Conservation (phyloP, 2,329 filamentous ascomycete genomes). For the Ophiostoma sp. region DNA sequence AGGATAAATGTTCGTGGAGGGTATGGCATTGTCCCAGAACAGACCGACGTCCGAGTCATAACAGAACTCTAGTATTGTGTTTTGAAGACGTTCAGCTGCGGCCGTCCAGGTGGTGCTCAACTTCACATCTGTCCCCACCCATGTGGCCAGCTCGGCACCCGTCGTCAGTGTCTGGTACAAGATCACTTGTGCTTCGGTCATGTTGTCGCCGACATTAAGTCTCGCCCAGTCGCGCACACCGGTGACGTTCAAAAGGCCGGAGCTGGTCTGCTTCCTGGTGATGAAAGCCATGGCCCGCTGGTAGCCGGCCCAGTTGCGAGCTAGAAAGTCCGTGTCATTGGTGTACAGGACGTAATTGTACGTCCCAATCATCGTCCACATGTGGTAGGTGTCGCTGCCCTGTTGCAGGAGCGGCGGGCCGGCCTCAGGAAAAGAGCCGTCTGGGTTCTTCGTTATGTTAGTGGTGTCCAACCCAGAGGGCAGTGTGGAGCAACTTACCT, state of each 20-base stretch:
- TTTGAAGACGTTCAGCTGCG: slow-evolving; percentile 44
- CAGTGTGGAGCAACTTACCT: slow-evolving; percentile 16
- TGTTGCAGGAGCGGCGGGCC: slow-evolving; percentile 45
- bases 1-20: slow-evolving; percentile 52
- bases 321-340: slow-evolving; percentile 45
- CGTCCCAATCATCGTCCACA: slow-evolving; percentile 53
- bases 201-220: slow-evolving; percentile 50
- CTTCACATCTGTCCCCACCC: slow-evolving; percentile 42
- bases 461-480: not conserved
- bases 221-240: slow-evolving; percentile 54
- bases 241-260: slow-evolving; percentile 51
- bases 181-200: slow-evolving; percentile 54
- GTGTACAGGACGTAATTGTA: slow-evolving; percentile 58
- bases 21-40: slow-evolving; percentile 54
- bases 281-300: slow-evolving; percentile 36
- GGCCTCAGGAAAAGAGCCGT: slow-evolving; percentile 53
- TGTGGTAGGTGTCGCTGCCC: slow-evolving; percentile 39
- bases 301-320: slow-evolving; percentile 38
- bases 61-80: slow-evolving; percentile 48
- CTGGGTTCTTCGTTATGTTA: slow-evolving; percentile 34
- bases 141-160: slow-evolving; percentile 51
- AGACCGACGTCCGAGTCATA: slow-evolving; percentile 52
- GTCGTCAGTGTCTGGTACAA: slow-evolving; percentile 57
- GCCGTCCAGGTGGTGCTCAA: slow-evolving; percentile 43
- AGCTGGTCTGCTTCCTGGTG: slow-evolving; percentile 31